Conservation (phyloP, 2,329 filamentous ascomycete species). For the Westerdykella sp. region DNA sequence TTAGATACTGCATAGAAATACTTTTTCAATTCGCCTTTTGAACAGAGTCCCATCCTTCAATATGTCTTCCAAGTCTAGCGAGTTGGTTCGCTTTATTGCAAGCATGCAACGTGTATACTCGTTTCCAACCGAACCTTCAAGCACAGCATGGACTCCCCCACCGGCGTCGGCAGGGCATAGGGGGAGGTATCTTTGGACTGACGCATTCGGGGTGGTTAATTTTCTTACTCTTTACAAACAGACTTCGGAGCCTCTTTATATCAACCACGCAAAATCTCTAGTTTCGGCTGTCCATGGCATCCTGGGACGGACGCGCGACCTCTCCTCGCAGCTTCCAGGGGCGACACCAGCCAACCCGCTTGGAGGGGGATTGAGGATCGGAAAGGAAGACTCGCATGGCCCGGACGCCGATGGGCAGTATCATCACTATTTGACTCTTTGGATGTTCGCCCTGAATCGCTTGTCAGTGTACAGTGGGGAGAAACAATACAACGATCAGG, state of each 20-base stretch:
- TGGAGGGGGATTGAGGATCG: constrained; percentile 52
- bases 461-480: constrained; percentile 46
- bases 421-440: constrained; percentile 56
- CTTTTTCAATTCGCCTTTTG: too few relatives aligned
- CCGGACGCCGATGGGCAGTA: constrained; percentile 55
- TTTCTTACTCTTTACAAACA: constrained; percentile 50
- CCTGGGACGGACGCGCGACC: constrained; percentile 50
- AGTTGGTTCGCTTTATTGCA: constrained; percentile 1
- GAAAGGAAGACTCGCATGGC: constrained; percentile 47
- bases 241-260: constrained; percentile 38
- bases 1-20: too few relatives aligned
- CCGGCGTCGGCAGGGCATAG: constrained; percentile 48
- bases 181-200: constrained; percentile 55
- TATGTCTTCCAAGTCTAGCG: background rate
- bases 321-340: constrained; percentile 41
- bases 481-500: constrained; percentile 45
- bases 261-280: constrained; percentile 46
- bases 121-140: constrained; percentile 18
- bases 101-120: constrained; percentile 40
- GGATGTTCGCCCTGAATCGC: constrained; percentile 58
- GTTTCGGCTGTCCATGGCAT: constrained; percentile 48
- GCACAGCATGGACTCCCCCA: constrained; percentile 43
- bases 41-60: background rate
- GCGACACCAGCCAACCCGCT: constrained; percentile 50
- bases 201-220: constrained; percentile 44